Evolutionary conservation across 192 early-diverging fungal species (phyloP).

Genomic region (Coemansia sp.): DNA sequence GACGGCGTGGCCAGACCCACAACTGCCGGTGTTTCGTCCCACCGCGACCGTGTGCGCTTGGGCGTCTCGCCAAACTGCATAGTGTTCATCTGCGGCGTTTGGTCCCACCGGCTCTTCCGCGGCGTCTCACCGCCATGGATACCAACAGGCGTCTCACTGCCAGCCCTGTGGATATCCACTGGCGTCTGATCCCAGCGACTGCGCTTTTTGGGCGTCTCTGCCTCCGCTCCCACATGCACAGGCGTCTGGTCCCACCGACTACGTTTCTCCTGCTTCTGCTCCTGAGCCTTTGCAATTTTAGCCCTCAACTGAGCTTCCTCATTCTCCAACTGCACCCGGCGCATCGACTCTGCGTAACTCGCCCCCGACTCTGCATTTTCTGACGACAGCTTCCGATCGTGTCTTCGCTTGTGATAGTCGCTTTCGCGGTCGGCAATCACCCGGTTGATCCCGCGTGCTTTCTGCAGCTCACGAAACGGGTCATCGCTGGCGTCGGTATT

Average conservation of each 20-base stretch:
- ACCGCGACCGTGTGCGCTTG: constrained; percentile 78
- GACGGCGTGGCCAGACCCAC: constrained; percentile 12
- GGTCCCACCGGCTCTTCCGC: constrained; percentile 68
- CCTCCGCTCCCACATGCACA: constrained; percentile 4
- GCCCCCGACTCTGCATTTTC: constrained; percentile 62
- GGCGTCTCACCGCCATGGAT: constrained; percentile 22
- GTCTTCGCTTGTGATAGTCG: constrained; percentile 83
- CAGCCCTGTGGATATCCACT: constrained; percentile 43
- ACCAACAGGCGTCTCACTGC: constrained; percentile 15
- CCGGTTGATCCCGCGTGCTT: constrained; percentile 46
- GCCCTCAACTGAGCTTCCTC: constrained; percentile 72
- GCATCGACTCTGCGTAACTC: constrained; percentile 84
- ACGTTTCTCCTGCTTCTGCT: constrained; percentile 57
- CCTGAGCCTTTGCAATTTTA: constrained; percentile 71
- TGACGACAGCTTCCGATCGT: constrained; percentile 77
- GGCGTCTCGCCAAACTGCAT: constrained; percentile 53
- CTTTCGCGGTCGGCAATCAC: constrained; percentile 81
- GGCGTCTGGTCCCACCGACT: constrained; percentile 73
- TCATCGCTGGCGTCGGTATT: constrained; percentile 50
- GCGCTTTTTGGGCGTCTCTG: constrained; percentile 58
- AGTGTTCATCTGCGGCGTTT: constrained; percentile 44
- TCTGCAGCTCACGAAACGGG: constrained; percentile 62
- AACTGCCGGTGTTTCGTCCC: constrained; percentile 92
- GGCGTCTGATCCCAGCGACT: constrained; percentile 72
- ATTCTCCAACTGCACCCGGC: constrained; percentile 78